A percentile compares a stretch with the other conserved stretches of the same genome.
These are phyloP conservation scores for Nicotiana sylvestris DNA, from an alignment of 257 asterid genomes.

Conservation along the genomic window DNA sequence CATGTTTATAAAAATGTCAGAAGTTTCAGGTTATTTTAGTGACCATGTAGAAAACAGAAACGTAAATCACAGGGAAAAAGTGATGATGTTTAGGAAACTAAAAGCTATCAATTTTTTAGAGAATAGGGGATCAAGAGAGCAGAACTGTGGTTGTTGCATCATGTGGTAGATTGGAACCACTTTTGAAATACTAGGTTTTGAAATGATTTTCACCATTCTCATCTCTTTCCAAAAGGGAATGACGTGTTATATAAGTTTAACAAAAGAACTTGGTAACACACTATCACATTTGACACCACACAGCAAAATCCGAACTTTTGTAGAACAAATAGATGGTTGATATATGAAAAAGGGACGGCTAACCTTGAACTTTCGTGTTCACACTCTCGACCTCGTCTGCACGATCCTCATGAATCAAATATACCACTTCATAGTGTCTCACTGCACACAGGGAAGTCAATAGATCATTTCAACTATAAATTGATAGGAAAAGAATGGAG, in stretches of 20 bases:
- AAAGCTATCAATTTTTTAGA: not conserved
- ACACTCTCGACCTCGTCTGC: conserved; percentile 74
- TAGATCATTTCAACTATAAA: not conserved
- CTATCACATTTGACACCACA: not conserved
- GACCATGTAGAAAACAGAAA: not conserved
- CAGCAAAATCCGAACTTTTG: not conserved
- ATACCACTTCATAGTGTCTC: conserved; percentile 96
- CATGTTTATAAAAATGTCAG: not conserved
- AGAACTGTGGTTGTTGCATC: not conserved
- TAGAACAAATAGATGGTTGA: not conserved
- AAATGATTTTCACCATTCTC: not conserved
- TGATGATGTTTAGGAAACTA: not conserved
- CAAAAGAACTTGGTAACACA: not conserved
- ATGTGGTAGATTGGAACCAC: not conserved
- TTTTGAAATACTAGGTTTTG: not conserved
- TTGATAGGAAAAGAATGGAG: not conserved
- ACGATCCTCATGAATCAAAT: conserved; percentile 78
- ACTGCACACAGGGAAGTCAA: conserved; percentile 35
- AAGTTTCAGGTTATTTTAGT: not conserved
- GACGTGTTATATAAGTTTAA: not conserved
- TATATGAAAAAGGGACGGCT: conserved; percentile 9
- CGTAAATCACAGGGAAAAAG: not conserved
- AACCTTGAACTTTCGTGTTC: conserved; percentile 78
- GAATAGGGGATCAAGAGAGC: not conserved
- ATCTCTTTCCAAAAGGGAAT: not conserved